phyloP scores from a whole-genome alignment of 2,329 filamentous ascomycete genomes.

The Ophiostoma novo-ulmi region DNA sequence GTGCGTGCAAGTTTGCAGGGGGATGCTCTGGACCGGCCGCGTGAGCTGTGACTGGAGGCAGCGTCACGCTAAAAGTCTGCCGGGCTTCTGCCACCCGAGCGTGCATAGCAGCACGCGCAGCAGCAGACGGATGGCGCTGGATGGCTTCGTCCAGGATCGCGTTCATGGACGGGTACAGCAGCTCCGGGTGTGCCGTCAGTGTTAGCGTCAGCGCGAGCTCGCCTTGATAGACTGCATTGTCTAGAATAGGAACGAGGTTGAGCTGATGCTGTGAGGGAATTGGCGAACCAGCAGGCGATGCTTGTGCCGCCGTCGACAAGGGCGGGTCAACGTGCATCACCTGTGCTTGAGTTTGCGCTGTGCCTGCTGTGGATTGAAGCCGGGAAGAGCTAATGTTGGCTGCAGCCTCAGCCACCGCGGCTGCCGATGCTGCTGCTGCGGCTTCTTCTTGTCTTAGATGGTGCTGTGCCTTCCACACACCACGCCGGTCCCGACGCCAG shows the following conservation, averaged over 20 bases:
- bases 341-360: not conserved
- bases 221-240: conserved; percentile 36
- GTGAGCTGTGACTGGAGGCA: not conserved
- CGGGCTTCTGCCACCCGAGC: not conserved
- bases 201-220: conserved; percentile 43
- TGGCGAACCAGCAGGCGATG: not conserved
- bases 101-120: not conserved
- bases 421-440: not conserved
- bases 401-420: not conserved
- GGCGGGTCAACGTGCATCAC: conserved; percentile 20
- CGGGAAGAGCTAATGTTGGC: too few relatives aligned
- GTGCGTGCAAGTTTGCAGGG: not conserved
- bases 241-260: not conserved
- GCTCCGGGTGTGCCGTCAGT: conserved; percentile 44
- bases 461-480: conserved; percentile 76
- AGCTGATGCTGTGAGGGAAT: not conserved
- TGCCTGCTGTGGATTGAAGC: not conserved
- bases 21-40: not conserved
- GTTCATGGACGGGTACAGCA: conserved; percentile 42
- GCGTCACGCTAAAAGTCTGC: not conserved
- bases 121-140: conserved; percentile 41
- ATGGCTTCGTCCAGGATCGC: conserved; percentile 48
- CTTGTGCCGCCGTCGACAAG: not conserved
- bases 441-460: conserved; percentile 68
- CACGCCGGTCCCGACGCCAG: conserved; percentile 81